Evolutionary conservation across 139 green algal genomes (phyloP).

Genomic region (Pseudopediastrum boryanum): DNA sequence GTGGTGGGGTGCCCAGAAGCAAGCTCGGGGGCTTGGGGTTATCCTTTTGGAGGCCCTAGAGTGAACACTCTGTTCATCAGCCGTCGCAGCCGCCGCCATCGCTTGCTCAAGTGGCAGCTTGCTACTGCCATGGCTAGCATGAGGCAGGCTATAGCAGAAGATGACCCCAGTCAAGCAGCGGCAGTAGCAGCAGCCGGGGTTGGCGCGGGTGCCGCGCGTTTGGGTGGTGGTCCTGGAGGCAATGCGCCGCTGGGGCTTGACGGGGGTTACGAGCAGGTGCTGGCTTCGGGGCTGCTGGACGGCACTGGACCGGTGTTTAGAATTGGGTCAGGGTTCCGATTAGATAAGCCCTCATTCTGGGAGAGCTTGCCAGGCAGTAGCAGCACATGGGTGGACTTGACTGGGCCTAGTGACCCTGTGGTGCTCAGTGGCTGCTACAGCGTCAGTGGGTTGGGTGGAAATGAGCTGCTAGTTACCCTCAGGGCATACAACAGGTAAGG

Average conservation of each 20-base stretch:
- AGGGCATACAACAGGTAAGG: conserved; percentile 40
- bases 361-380: conserved; percentile 12
- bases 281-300: conserved; percentile 9
- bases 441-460: conserved; percentile 6
- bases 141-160: background rate
- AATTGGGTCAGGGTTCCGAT: conserved; percentile 23
- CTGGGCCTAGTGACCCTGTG: conserved; percentile 52
- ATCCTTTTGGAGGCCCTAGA: conserved; percentile 52
- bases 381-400: conserved; percentile 51
- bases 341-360: conserved; percentile 33
- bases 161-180: background rate
- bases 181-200: background rate
- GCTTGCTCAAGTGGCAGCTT: conserved; percentile 37
- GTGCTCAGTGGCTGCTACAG: conserved; percentile 41
- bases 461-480: conserved; percentile 39
- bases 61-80: conserved; percentile 41
- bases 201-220: background rate
- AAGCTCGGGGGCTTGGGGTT: conserved; percentile 49
- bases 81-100: conserved; percentile 46
- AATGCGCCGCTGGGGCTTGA: conserved; percentile 13
- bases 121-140: conserved; percentile 21
- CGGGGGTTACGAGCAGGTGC: background rate
- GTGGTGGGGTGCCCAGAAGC: conserved; percentile 10
- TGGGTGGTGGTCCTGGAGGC: background rate
- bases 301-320: conserved; percentile 38